Percentiles rank a stretch among this genome's conserved stretches.
These are phyloP conservation scores for Trichoderma arundinaceum DNA, from an alignment of 2,329 filamentous ascomycete species.

Conservation along the genomic window DNA sequence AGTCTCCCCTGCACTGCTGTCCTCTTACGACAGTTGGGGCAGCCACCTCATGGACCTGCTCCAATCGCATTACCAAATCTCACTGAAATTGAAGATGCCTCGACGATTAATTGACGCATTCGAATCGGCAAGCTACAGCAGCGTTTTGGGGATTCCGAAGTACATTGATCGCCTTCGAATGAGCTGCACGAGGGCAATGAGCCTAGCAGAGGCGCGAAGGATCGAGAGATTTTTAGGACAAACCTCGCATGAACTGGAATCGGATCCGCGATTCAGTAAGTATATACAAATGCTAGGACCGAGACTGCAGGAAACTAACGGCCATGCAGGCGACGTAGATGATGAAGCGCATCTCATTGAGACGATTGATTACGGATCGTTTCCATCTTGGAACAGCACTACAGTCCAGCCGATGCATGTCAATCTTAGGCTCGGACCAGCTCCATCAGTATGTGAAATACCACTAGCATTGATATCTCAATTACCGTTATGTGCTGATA, in stretches of 20 bases:
- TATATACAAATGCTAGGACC: background rate
- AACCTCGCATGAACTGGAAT: conserved; percentile 49
- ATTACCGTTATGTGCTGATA: background rate
- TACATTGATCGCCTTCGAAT: conserved; percentile 52
- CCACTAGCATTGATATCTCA: too few relatives aligned
- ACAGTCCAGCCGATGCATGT: conserved; percentile 49
- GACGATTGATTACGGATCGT: conserved; percentile 58
- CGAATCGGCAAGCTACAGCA: conserved; percentile 56
- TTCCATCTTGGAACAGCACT: conserved; percentile 54
- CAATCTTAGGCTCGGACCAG: conserved; percentile 57
- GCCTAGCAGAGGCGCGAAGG: conserved; percentile 57
- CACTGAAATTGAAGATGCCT: conserved; percentile 54
- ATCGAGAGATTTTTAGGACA: conserved; percentile 52
- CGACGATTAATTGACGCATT: conserved; percentile 54
- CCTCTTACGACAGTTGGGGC: conserved; percentile 42
- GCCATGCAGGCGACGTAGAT: conserved; percentile 47
- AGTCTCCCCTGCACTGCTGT: conserved; percentile 52
- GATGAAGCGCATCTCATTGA: conserved; percentile 50
- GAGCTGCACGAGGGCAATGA: conserved; percentile 60
- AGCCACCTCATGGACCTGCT: conserved; percentile 51
- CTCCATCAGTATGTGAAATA: conserved; percentile 52
- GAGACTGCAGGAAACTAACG: conserved; percentile 30
- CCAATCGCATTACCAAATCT: conserved; percentile 53
- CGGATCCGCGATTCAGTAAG: conserved; percentile 56
- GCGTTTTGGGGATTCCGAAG: conserved; percentile 54